phyloP scores from a whole-genome alignment of 2,329 filamentous ascomycete genomes.

The Lachnellula cervina region DNA sequence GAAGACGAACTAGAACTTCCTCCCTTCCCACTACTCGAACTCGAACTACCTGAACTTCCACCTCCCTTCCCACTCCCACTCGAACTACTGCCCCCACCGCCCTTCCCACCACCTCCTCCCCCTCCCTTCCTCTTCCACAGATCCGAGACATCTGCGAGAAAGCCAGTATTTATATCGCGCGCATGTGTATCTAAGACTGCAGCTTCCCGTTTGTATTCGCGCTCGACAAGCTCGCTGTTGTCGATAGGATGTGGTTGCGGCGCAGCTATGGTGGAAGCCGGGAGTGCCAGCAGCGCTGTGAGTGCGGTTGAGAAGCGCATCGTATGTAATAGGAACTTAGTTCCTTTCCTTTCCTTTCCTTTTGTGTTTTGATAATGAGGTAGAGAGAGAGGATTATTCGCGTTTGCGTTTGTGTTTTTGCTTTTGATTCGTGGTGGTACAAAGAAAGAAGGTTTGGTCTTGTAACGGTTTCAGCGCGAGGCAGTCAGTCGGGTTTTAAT shows the following conservation, averaged over 20 bases:
- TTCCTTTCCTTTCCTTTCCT: too few species aligned
- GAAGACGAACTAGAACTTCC: conserved; percentile 24
- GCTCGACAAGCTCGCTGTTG: conserved; percentile 14
- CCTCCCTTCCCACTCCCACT: conserved; percentile 37
- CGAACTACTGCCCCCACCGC: conserved; percentile 29
- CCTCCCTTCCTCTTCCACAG: conserved; percentile 59
- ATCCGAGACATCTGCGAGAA: conserved; percentile 29
- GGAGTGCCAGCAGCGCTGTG: conserved; percentile 16
- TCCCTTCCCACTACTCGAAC: neutral
- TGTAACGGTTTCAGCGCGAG: too few species aligned
- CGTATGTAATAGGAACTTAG: too few species aligned
- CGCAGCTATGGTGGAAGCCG: conserved; percentile 15
- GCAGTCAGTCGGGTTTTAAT: too few species aligned
- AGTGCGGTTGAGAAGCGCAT: conserved; percentile 19
- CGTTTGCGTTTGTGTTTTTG: too few species aligned
- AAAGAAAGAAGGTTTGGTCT: too few species aligned
- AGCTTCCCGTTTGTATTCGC: conserved; percentile 7
- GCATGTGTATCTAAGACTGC: neutral
- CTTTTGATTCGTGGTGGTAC: too few species aligned
- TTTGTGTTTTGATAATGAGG: too few species aligned
- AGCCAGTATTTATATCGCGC: neutral
- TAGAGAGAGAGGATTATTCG: too few species aligned
- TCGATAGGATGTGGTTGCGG: conserved; percentile 14
- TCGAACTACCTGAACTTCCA: conserved; percentile 6
- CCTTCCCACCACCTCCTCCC: conserved; percentile 48